A percentile compares a stretch with the other conserved stretches of the same genome.
Evolutionary conservation across 352 stramenopile species (phyloP).

Genomic region (Globisporangium nagaii): DNA sequence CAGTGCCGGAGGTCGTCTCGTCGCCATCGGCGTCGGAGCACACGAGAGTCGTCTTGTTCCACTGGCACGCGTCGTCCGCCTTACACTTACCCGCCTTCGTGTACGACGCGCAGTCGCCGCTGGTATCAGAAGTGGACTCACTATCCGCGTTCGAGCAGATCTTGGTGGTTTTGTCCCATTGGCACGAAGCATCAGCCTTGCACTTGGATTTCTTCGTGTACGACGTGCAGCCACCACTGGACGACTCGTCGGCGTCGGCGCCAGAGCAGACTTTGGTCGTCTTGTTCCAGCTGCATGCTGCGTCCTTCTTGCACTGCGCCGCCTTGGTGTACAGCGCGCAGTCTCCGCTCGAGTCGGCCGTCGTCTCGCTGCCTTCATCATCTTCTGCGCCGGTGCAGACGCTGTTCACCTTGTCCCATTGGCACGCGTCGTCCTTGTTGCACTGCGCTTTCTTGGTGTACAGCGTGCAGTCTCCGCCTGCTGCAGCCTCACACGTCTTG

Average conservation of each 20-base stretch:
- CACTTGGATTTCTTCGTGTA: neutral
- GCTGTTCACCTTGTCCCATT: neutral
- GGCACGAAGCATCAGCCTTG: neutral
- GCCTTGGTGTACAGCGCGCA: neutral
- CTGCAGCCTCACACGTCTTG: neutral
- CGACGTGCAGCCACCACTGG: neutral
- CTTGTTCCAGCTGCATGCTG: neutral
- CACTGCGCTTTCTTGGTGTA: neutral
- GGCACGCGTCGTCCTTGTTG: neutral
- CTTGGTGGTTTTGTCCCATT: neutral
- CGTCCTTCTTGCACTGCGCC: neutral
- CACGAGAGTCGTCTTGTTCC: neutral
- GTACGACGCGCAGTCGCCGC: neutral
- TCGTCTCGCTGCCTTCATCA: no score
- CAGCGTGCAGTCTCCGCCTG: neutral
- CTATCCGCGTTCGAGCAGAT: neutral
- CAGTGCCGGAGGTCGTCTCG: no score
- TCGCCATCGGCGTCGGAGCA: neutral
- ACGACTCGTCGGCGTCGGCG: neutral
- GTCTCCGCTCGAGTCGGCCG: no score
- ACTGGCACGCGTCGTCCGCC: neutral
- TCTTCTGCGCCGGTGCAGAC: no score
- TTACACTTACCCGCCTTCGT: neutral
- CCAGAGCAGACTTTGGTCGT: no score
- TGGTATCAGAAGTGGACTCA: neutral